These are phyloP conservation scores for Xylariaceae sp. DNA, from an alignment of 2,329 filamentous ascomycete genomes.

Conservation along the genomic window DNA sequence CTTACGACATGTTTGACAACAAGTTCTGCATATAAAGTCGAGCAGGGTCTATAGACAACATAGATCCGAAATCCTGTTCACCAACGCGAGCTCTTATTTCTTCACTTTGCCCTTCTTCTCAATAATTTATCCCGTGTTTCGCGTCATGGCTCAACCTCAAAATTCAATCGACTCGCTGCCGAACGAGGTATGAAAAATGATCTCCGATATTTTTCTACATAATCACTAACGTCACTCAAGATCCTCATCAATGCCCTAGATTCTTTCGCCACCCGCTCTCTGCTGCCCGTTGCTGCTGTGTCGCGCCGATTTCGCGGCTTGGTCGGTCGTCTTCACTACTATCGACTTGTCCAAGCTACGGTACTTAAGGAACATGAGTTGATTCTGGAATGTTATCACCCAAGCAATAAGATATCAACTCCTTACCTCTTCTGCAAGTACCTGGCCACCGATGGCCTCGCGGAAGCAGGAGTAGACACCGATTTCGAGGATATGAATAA, in stretches of 20 bases:
- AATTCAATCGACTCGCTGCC: conserved; percentile 31
- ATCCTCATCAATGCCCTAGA: conserved; percentile 49
- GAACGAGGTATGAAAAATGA: conserved; percentile 30
- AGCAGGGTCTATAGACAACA: too few species aligned
- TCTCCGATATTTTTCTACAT: not conserved
- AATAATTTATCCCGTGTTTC: conserved; percentile 20
- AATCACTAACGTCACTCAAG: conserved; percentile 29
- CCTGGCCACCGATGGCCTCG: conserved; percentile 59
- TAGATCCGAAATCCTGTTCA: too few species aligned
- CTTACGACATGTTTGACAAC: too few species aligned
- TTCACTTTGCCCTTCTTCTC: too few species aligned
- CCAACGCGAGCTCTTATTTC: too few species aligned
- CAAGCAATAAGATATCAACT: conserved; percentile 62
- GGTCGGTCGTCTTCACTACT: conserved; percentile 60
- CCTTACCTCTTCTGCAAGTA: conserved; percentile 66
- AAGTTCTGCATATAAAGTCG: too few species aligned
- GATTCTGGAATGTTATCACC: conserved; percentile 76
- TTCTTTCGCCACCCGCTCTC: conserved; percentile 43
- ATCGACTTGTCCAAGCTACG: conserved; percentile 57
- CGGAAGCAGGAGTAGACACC: conserved; percentile 35
- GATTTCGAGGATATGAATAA: conserved; percentile 41
- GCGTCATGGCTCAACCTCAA: conserved; percentile 25
- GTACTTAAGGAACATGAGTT: conserved; percentile 60
- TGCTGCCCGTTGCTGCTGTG: conserved; percentile 55
- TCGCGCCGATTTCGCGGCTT: conserved; percentile 62